Evolutionary conservation across 192 early-diverging fungal genomes (phyloP).

Genomic region (Coemansia sp.): DNA sequence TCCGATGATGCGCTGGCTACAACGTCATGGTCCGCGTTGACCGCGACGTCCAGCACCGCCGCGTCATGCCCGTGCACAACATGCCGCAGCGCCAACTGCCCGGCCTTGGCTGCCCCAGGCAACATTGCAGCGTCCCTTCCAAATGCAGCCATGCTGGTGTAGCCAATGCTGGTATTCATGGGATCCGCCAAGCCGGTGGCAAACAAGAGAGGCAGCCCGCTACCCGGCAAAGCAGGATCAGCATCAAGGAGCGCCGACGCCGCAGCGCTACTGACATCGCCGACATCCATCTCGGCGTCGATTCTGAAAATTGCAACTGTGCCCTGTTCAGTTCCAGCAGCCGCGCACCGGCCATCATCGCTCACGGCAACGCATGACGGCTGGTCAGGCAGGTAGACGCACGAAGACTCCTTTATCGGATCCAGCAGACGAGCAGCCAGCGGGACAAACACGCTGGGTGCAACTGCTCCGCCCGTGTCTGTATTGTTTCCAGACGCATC

Average conservation of each 20-base stretch:
- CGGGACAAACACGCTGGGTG: slow-evolving; percentile 29
- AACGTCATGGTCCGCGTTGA: slow-evolving; percentile 29
- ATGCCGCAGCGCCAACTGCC: slow-evolving; percentile 20
- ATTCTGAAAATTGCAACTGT: slow-evolving; percentile 11
- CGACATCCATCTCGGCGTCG: not conserved
- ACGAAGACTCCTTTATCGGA: slow-evolving; percentile 13
- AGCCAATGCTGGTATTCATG: slow-evolving; percentile 27
- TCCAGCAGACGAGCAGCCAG: slow-evolving; percentile 37
- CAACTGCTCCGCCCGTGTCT: too few species aligned
- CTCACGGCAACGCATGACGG: slow-evolving; percentile 23
- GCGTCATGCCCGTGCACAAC: slow-evolving; percentile 35
- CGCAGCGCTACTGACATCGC: not conserved
- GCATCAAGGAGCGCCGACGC: slow-evolving; percentile 8
- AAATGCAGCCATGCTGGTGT: slow-evolving; percentile 17
- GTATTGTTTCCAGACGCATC: not conserved
- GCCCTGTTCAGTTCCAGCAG: slow-evolving; percentile 23
- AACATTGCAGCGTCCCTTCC: not conserved
- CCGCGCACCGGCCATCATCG: slow-evolving; percentile 10
- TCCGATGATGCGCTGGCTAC: slow-evolving; percentile 35
- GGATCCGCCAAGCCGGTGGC: slow-evolving; percentile 35
- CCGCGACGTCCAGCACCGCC: slow-evolving; percentile 27
- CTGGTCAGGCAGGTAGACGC: slow-evolving; percentile 21
- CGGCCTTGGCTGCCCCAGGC: not conserved
- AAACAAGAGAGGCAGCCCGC: slow-evolving; percentile 16
- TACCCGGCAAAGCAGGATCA: not conserved